phyloP scores from a whole-genome alignment of 192 early-diverging fungal species.

The Coemansia sp. region DNA sequence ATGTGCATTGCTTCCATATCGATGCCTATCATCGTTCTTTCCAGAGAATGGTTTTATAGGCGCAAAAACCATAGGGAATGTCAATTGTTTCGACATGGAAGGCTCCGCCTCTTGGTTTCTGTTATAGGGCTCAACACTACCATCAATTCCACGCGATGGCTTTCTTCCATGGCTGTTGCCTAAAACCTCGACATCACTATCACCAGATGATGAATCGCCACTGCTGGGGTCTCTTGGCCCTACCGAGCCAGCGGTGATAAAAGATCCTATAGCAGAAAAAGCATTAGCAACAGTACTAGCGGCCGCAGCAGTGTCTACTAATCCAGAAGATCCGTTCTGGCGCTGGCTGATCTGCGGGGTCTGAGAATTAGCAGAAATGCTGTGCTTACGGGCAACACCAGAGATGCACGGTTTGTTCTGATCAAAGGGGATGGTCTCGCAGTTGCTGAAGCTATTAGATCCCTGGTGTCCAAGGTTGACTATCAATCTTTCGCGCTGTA shows the following conservation, averaged over 20 bases:
- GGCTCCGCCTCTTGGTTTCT: conserved; percentile 18
- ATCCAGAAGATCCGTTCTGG: neutral
- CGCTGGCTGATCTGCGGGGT: neutral
- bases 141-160: conserved; percentile 10
- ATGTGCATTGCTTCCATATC: neutral
- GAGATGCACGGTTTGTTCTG: neutral
- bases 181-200: neutral
- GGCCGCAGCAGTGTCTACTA: neutral
- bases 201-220: neutral
- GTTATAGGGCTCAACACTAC: conserved; percentile 15
- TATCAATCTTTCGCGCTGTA: neutral
- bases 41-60: conserved; percentile 47
- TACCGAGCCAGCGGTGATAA: neutral
- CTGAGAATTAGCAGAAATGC: neutral
- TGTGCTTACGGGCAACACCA: neutral
- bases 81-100: conserved; percentile 24
- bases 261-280: neutral
- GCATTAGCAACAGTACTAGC: neutral
- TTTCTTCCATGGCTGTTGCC: conserved; percentile 6
- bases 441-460: neutral
- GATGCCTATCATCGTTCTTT: conserved; percentile 31
- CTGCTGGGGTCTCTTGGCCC: neutral
- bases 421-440: neutral
- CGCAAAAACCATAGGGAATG: conserved; percentile 41
- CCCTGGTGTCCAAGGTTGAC: neutral